Evolutionary conservation across 805 yeast species (phyloP), one percentile per base, ranked within the genome.

Genomic region (Wickerhamiella spandovensis): DNA sequence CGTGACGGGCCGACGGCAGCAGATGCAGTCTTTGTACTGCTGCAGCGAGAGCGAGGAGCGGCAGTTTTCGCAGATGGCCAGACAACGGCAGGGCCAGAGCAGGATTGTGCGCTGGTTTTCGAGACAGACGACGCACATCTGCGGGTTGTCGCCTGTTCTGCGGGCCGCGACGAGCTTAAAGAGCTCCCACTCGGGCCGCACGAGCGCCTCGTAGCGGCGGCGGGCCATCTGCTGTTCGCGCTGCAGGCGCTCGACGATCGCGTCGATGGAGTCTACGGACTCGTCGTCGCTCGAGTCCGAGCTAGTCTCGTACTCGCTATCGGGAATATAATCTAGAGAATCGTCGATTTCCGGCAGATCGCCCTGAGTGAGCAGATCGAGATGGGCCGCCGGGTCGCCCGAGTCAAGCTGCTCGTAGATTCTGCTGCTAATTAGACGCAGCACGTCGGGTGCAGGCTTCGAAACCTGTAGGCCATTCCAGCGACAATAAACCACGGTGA

Each of bases 51-150:
- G 70, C 17, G 83, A 76, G 10, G 80, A 69, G 17, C 97, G 73
- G 61, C 97, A 89, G 23, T 76, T 74, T 55, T 88, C 95, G 64
- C 97, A 89, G 5, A 89, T 71, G 0, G 95, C 88, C 50, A 89
- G 77, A 64, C 97, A 89, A 58, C 79, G 77, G 62, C 97, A 89
- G 0, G 97, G 97, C 97, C 97, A 89, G 2, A 90, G 69, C 8
- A 89, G 79, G 42, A 89, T 76, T 51, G 82, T 84, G 56, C 96
- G 72, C 5, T 79, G 75, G 51, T 82, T 78, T 5, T 74, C 72
- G 57, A 83, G 90, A 63, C 97, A 89, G 2, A 89, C 81, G 6
- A 85, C 95, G 66, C 97, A 88, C 63, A 2, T 15, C 8, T 41
- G 41, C n/a, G n/a, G 35, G 8, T 37, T 18, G 2, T 25, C 12